phyloP scores from a whole-genome alignment of 345 rosid genomes.

The Aquilaria yunnanensis region DNA sequence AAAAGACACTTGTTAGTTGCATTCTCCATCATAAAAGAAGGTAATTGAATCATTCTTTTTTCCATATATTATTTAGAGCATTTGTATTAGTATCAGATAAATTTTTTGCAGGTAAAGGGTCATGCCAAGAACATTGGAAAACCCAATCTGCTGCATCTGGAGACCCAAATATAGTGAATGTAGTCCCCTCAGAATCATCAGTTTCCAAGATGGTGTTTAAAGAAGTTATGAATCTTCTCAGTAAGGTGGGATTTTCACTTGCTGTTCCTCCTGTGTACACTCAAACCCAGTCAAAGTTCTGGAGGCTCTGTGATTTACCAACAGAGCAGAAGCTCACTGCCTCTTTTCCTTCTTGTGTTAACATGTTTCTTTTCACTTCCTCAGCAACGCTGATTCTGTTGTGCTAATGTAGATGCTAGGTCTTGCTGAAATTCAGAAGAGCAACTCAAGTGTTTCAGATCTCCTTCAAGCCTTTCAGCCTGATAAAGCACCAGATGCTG shows the following conservation, averaged over 20 bases:
- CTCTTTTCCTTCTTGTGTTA: background rate
- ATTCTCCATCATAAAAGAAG: slow-evolving; percentile 47
- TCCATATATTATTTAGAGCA: slow-evolving; percentile 11
- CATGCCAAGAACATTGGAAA: slow-evolving; percentile 65
- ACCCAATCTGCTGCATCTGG: slow-evolving; percentile 46
- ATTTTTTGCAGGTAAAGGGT: slow-evolving; percentile 42
- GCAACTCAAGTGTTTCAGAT: slow-evolving; percentile 41
- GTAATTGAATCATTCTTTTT: slow-evolving; percentile 22
- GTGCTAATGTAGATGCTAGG: slow-evolving; percentile 36
- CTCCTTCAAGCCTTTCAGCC: slow-evolving; percentile 70
- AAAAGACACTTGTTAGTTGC: slow-evolving; percentile 49
- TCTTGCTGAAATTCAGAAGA: slow-evolving; percentile 46
- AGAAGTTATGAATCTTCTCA: slow-evolving; percentile 63
- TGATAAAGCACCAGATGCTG: slow-evolving; percentile 23
- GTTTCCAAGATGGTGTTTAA: slow-evolving; percentile 41
- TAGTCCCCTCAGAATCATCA: slow-evolving; percentile 41
- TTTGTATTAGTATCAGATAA: slow-evolving; percentile 16
- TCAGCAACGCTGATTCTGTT: background rate
- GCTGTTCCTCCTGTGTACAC: background rate
- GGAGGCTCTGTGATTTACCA: background rate
- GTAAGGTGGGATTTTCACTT: slow-evolving; percentile 41
- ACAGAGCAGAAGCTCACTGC: background rate
- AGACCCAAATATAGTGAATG: slow-evolving; percentile 39
- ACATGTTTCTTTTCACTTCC: slow-evolving; percentile 9
- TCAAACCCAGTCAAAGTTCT: too few relatives aligned